A percentile compares a stretch with the other conserved stretches of the same genome.
Conservation (phyloP, 129 eudicot species). For the Gnaphalium uliginosum region DNA sequence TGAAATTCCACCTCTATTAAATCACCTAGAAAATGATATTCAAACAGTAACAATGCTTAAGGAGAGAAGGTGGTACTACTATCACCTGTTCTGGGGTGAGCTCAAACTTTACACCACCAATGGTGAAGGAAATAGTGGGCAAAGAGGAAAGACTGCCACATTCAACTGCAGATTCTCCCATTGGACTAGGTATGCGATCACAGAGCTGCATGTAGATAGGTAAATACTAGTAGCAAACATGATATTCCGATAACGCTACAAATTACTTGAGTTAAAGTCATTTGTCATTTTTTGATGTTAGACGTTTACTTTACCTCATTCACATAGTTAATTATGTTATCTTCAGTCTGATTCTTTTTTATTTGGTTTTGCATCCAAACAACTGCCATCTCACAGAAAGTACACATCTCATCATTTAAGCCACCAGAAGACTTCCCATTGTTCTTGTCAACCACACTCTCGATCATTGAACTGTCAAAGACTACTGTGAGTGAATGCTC, state of each 20-base stretch:
- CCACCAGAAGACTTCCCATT: conserved; percentile 47
- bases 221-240: conserved; percentile 17
- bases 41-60: not conserved
- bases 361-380: conserved; percentile 92
- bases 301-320: conserved; percentile 53
- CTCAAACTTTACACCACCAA: conserved; percentile 84
- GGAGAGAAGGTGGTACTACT: conserved; percentile 1
- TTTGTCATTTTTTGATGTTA: not conserved
- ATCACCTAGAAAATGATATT: not conserved
- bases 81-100: conserved; percentile 83
- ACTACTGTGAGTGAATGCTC: not conserved
- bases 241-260: not conserved
- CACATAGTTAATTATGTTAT: conserved; percentile 67
- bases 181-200: conserved; percentile 85
- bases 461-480: conserved; percentile 61
- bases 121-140: conserved; percentile 79
- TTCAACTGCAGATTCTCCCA: conserved; percentile 95
- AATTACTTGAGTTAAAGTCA: not conserved
- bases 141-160: conserved; percentile 64
- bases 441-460: conserved; percentile 89
- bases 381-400: conserved; percentile 88
- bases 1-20: not conserved
- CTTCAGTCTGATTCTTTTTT: conserved; percentile 71
- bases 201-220: conserved; percentile 65
- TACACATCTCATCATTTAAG: conserved; percentile 64